phyloP scores from a whole-genome alignment of 257 asterid species.

The Ocimum tenuiflorum region DNA sequence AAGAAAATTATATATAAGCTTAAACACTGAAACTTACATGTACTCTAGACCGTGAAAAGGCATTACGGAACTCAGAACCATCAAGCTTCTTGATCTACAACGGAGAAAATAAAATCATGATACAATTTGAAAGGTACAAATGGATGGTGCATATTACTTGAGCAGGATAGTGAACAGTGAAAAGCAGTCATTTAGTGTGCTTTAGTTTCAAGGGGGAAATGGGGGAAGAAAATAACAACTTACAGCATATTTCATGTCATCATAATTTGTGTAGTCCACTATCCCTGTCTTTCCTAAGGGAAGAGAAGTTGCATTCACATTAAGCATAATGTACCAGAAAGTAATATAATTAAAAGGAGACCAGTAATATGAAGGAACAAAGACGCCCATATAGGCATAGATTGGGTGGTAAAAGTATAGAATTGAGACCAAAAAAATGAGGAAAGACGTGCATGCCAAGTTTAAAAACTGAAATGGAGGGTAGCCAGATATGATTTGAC shows the following conservation, averaged over 20 bases:
- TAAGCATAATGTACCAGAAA: neutral
- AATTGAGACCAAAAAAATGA: too few relatives aligned
- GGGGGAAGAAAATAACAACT: constrained; percentile 20
- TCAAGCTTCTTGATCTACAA: constrained; percentile 85
- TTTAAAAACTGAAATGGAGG: too few relatives aligned
- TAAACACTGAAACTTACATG: constrained; percentile 39
- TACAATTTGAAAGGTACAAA: neutral
- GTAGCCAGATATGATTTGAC: too few relatives aligned
- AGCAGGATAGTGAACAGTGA: neutral
- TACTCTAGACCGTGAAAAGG: constrained; percentile 71
- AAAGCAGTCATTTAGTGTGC: neutral
- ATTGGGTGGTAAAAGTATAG: too few relatives aligned
- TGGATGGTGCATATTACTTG: constrained; percentile 3
- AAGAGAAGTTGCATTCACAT: neutral
- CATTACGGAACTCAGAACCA: constrained; percentile 88
- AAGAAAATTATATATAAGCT: neutral
- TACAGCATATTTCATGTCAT: constrained; percentile 94
- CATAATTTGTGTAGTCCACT: constrained; percentile 75
- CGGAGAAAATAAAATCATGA: constrained; percentile 7
- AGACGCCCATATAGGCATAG: neutral
- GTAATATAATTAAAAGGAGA: neutral
- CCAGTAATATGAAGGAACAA: neutral
- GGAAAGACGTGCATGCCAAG: too few relatives aligned
- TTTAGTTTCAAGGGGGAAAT: neutral
- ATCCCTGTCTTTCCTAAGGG: constrained; percentile 79